Evolutionary conservation across 495 filamentous ascomycete genomes (phyloP).

Genomic region (Hypomontagnella monticulosa): DNA sequence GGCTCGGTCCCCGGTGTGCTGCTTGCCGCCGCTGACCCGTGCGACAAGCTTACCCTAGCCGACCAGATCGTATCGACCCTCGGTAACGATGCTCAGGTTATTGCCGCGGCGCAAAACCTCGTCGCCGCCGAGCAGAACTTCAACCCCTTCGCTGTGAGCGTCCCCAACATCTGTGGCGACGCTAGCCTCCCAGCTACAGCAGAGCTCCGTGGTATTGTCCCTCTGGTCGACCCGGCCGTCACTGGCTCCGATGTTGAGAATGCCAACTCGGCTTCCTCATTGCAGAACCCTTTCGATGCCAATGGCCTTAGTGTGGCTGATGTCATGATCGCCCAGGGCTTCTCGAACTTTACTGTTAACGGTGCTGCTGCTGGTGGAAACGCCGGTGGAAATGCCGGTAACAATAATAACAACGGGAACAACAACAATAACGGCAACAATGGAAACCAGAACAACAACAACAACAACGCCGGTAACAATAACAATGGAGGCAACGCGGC

Average conservation of each 20-base stretch:
- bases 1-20: constrained; percentile 62
- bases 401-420: constrained; percentile 10
- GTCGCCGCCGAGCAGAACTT: constrained; percentile 75
- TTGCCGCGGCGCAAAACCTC: constrained; percentile 65
- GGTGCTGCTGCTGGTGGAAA: constrained; percentile 40
- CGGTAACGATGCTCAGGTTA: constrained; percentile 59
- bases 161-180: constrained; percentile 67
- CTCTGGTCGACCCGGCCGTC: constrained; percentile 67
- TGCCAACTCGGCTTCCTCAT: constrained; percentile 60
- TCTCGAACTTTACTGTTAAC: constrained; percentile 64
- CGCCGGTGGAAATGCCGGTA: constrained; percentile 2
- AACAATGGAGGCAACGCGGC: neutral
- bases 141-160: constrained; percentile 65
- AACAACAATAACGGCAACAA: constrained; percentile 7
- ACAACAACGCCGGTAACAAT: constrained; percentile 6
- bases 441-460: constrained; percentile 4
- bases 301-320: constrained; percentile 65
- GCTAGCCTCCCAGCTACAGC: constrained; percentile 63
- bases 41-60: constrained; percentile 67
- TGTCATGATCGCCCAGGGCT: constrained; percentile 60
- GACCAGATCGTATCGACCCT: constrained; percentile 67
- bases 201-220: constrained; percentile 67
- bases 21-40: constrained; percentile 66
- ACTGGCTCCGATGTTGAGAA: constrained; percentile 62
- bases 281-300: constrained; percentile 61